Base-by-base conservation (phyloP, 805 yeast species). In the Hanseniaspora valbyensis region DNA sequence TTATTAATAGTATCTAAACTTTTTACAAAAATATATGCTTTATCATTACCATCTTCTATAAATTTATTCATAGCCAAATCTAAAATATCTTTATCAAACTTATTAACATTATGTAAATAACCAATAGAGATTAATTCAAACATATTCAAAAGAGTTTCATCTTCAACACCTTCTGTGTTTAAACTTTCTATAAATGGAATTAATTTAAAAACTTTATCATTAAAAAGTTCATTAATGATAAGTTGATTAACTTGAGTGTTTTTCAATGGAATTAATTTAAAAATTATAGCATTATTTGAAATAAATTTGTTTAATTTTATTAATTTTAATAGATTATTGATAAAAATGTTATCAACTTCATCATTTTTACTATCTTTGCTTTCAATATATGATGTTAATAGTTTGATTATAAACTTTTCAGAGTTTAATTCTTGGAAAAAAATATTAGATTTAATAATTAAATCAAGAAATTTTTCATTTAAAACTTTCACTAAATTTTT, bases 151-250 rank as follows among this genome's bases (percentile, higher is more conserved):
- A 46, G 24, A 6, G 24, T n/a, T 9, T n/a, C 16, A 10, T 46
- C 50, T 8, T 39, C 29, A 16, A 21, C 16, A n/a, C 28, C 30
- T 5, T 8, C 14, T 9, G 28, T 2, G 7, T 39, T 39, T 24
- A 46, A 18, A 32, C 39, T 38, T 12, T 46, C 44, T 29, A 46
- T 30, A 46, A 46, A 46, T n/a, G 30, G 22, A 13, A 21, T 38
- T 26, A 46, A 25, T 6, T 46, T 40, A 25, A 46, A 46, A 13
- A 12, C 14, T n/a, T 46, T 46, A 14, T 46, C 44, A 16, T 46
- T 25, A 40, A 38, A 46, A 19, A 44, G 21, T 22, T 44, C 49
- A 37, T 44, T 10, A 8, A 36, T 30, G 3, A 44, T 21, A n/a
- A 46, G 12, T 18, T 22, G 19, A 34, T 46, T 46, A 14, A 46